Evolutionary conservation across 805 yeast species (phyloP).

Genomic region (Saccharomycopsis sp.): DNA sequence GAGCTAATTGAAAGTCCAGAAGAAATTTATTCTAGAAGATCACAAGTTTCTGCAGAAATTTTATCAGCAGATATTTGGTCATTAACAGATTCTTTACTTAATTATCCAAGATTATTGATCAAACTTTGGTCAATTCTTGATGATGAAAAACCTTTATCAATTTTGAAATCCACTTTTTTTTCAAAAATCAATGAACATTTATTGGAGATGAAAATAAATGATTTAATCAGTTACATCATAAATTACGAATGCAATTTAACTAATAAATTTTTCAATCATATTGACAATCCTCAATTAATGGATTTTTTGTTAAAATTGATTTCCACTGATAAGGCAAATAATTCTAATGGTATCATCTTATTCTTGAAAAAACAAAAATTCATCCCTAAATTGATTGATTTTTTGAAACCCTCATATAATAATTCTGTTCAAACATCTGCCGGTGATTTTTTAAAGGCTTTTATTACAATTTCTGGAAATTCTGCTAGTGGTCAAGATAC

Average conservation of each 20-base stretch:
- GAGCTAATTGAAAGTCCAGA: no score
- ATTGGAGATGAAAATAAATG: constrained; percentile 79
- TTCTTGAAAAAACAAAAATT: no score
- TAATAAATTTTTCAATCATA: constrained; percentile 69
- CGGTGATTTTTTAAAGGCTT: constrained; percentile 89
- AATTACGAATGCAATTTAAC: constrained; percentile 55
- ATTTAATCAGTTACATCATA: constrained; percentile 54
- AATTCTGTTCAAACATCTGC: constrained; percentile 95
- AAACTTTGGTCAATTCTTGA: constrained; percentile 77
- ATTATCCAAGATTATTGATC: constrained; percentile 50
- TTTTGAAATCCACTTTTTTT: no score
- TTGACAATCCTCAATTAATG: constrained; percentile 90
- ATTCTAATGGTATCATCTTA: no score
- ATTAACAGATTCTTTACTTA: constrained; percentile 81
- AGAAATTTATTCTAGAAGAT: no score
- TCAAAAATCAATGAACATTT: constrained; percentile 87
- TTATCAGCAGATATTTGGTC: constrained; percentile 92
- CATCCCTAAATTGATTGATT: no score
- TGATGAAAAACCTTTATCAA: constrained; percentile 66
- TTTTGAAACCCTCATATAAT: no score
- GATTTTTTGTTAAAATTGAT: constrained; percentile 83
- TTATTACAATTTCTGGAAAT: constrained; percentile 88
- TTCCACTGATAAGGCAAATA: no score
- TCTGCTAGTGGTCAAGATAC: constrained; percentile 76
- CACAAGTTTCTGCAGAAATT: constrained; percentile 79